A percentile compares a stretch with the other conserved stretches of the same genome.
These are phyloP conservation scores for Larix kaempferi DNA, from an alignment of 75 land plant genomes.

Conservation along the genomic window DNA sequence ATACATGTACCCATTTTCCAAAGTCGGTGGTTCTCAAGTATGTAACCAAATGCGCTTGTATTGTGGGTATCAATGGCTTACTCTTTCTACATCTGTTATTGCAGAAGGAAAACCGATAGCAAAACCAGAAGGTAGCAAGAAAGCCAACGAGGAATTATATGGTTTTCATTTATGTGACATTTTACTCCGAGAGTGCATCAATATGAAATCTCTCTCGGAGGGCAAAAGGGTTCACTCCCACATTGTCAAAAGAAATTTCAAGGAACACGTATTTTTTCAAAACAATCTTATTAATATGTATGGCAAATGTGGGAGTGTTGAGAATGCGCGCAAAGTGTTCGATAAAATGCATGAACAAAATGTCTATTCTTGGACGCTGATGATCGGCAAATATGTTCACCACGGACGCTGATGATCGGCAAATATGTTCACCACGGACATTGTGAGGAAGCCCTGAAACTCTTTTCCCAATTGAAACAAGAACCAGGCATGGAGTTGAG, in stretches of 20 bases:
- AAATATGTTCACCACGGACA: no score
- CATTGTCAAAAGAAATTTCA: slow-evolving; percentile 13
- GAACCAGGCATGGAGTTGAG: slow-evolving; percentile 13
- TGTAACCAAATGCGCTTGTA: no score
- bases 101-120: no score
- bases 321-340: slow-evolving; percentile 35
- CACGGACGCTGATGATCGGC: no score
- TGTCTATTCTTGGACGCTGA: slow-evolving; percentile 40
- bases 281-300: slow-evolving; percentile 47
- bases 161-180: no score
- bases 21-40: no score
- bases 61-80: no score
- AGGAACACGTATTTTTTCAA: slow-evolving; percentile 23
- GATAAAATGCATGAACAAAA: slow-evolving; percentile 25
- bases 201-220: background rate
- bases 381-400: slow-evolving; percentile 29
- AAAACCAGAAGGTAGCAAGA: no score
- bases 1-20: no score
- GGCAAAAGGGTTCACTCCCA: slow-evolving; percentile 33
- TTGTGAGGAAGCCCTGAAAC: slow-evolving; percentile 29
- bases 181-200: background rate
- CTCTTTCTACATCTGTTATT: no score
- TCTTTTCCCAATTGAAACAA: slow-evolving; percentile 17
- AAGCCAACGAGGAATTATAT: no score
- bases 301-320: slow-evolving; percentile 22